Base-by-base conservation (phyloP, 1,284 basidiomycete genomes). In the Tranzscheliella williamsii region DNA sequence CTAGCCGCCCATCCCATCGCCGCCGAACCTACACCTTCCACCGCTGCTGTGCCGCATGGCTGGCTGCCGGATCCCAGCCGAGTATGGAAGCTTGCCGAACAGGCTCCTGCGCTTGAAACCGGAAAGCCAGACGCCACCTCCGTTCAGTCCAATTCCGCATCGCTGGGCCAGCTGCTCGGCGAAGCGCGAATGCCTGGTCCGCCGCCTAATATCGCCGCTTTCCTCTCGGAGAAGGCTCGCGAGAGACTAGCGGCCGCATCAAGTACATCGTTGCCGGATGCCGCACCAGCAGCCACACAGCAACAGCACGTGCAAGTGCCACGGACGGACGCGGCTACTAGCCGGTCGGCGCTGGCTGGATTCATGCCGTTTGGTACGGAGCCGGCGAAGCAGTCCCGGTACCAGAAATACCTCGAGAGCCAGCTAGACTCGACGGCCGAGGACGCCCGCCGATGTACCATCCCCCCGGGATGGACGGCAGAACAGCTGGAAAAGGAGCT, bases 331-430 rank as follows among this genome's bases (percentile, higher is more conserved):
- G 83, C 87, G 0, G 85, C 87, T 15, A 84, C 91, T 5, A 94
- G 94, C 0, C 85, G 87, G 65, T 87, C 90, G 15, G 94, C 94
- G 0, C 80, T 96, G 18, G 83, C 84, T 39, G 93, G 92, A 1
- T 96, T 90, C 79, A 87, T 91, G 72, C 92, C 94, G 1, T 97
- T 93, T 78, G 84, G 84, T 4, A 82, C 86, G 26, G 86, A 95
- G 63, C 84, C 84, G 0, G 78, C 78, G 5, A 93, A 93, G 74
- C 91, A 96, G 77, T 82, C 85, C 2, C 87, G 95, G 4, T 98
- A 97, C 78, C 84, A 81, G 5, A 81, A 86, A 0, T 98, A 91
- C 75, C 84, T 98, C 0, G 80, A 83, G 33, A 87, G 89, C 0
- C 87, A 91, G 63, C 83, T 86, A 1, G 80, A 81, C 24, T 52